Base-by-base conservation (phyloP, 2,329 filamentous ascomycete genomes). In the Fusarium multiceps region DNA sequence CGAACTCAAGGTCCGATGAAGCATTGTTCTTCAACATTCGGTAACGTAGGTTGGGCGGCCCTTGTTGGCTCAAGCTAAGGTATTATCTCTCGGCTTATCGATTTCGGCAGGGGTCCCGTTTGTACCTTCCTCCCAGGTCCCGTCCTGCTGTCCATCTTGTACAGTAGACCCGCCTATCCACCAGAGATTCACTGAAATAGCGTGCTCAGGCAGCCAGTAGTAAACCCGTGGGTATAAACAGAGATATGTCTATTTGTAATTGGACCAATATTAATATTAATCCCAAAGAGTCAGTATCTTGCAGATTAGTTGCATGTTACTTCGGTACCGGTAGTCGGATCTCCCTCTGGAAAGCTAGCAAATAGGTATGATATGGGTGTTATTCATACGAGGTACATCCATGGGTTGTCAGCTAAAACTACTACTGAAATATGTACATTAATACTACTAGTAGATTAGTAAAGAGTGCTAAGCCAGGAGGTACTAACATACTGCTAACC, bases 31-130 rank as follows among this genome's bases (percentile, higher is more conserved):
- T 69, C 62, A 63, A 71, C 61, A 55, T 65, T 59, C 55, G 47
- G 64, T 55, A 46, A 54, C 49, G 32, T 68, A 55, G 50, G 57
- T 37, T 37, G 34, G 34, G 34, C 10, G 34, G 65, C 45, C 46
- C 40, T 68, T 63, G 42, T 37, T 50, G 37, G 55, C 59, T 69
- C 40, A 40, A 58, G 61, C 54, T 58, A 32, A 40, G 63, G 51
- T 43, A 27, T 20, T 40, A 50, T 56, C 43, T 10, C 34, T n/a
- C 10, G 62, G 68, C 73, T 74, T 75, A 75, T 75, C 70, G 70
- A 74, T 69, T 73, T 73, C 63, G 62, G 48, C 63, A 71, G 55
- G 67, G 67, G 67, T 51, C 57, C 47, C 34, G 34, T 18, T 18
- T 37, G 34, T 37, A n/a, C 34, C 34, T 37, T 12, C 34, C 34